A percentile compares a stretch with the other conserved stretches of the same genome.
These are phyloP conservation scores for Fraxinus nigra DNA, from an alignment of 305 asterid genomes.

Conservation along the genomic window DNA sequence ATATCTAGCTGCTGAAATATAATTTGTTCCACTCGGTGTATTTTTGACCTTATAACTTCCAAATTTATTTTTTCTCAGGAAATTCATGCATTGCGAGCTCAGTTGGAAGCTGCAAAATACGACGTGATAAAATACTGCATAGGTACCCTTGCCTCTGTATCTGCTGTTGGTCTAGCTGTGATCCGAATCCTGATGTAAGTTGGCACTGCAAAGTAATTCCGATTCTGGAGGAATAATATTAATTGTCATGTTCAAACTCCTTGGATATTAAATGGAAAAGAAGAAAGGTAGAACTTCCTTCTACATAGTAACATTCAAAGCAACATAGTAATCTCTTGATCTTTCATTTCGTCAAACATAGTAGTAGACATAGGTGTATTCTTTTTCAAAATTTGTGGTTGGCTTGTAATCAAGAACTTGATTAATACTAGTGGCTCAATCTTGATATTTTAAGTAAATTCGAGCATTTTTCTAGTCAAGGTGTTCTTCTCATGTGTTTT, in stretches of 20 bases:
- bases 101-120: slow-evolving; percentile 88
- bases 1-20: not conserved
- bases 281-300: slow-evolving; percentile 16
- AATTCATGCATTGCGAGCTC: slow-evolving; percentile 76
- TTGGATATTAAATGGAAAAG: not conserved
- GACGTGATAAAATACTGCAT: slow-evolving; percentile 92
- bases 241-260: slow-evolving; percentile 32
- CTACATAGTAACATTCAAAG: not conserved
- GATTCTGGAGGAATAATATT: slow-evolving; percentile 21
- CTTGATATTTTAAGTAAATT: slow-evolving; percentile 16
- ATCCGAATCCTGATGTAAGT: slow-evolving; percentile 65
- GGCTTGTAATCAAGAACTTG: slow-evolving; percentile 34
- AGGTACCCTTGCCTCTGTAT: slow-evolving; percentile 82
- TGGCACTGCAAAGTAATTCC: not conserved
- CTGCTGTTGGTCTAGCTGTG: slow-evolving; percentile 80
- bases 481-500: not conserved
- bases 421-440: not conserved
- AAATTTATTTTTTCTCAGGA: slow-evolving; percentile 47
- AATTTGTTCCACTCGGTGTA: not conserved
- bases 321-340: not conserved
- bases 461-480: not conserved
- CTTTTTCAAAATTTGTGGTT: not conserved
- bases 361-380: not conserved
- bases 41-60: slow-evolving; percentile 3
- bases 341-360: not conserved